Conservation (phyloP, 1,284 basidiomycete species). For the Ustilago trichophora region DNA sequence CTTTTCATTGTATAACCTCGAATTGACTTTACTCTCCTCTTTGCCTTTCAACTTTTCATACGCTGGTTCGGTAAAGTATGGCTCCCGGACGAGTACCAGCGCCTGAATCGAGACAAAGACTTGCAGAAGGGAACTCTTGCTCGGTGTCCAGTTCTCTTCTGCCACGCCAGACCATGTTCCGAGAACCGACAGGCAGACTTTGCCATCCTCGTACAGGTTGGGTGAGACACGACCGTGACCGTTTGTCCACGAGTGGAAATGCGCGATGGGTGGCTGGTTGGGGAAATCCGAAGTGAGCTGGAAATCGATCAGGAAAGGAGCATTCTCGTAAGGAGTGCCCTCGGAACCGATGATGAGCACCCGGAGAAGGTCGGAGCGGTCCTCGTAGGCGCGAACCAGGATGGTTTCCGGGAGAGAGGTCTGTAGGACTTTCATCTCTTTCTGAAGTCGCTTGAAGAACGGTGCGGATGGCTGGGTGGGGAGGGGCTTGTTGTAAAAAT, state of each 20-base stretch:
- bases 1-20: slow-evolving; percentile 81
- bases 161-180: slow-evolving; percentile 83
- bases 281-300: slow-evolving; percentile 81
- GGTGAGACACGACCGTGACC: slow-evolving; percentile 79
- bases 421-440: slow-evolving; percentile 83
- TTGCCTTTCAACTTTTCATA: slow-evolving; percentile 70
- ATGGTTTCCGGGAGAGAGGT: slow-evolving; percentile 72
- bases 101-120: slow-evolving; percentile 93
- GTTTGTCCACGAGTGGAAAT: slow-evolving; percentile 92
- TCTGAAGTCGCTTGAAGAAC: slow-evolving; percentile 78
- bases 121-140: slow-evolving; percentile 81
- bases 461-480: slow-evolving; percentile 69
- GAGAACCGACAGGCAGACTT: slow-evolving; percentile 89
- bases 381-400: slow-evolving; percentile 72
- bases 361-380: slow-evolving; percentile 84
- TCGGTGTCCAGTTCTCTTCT: slow-evolving; percentile 70
- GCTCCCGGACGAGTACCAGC: slow-evolving; percentile 87
- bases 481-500: slow-evolving; percentile 26
- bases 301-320: slow-evolving; percentile 94
- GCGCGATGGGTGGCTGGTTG: slow-evolving; percentile 82
- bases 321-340: slow-evolving; percentile 85
- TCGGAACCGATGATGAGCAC: slow-evolving; percentile 90
- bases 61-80: slow-evolving; percentile 69
- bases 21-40: slow-evolving; percentile 83
- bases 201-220: slow-evolving; percentile 93